phyloP scores from a whole-genome alignment of 345 rosid species.

The Melaleuca quinquenervia region DNA sequence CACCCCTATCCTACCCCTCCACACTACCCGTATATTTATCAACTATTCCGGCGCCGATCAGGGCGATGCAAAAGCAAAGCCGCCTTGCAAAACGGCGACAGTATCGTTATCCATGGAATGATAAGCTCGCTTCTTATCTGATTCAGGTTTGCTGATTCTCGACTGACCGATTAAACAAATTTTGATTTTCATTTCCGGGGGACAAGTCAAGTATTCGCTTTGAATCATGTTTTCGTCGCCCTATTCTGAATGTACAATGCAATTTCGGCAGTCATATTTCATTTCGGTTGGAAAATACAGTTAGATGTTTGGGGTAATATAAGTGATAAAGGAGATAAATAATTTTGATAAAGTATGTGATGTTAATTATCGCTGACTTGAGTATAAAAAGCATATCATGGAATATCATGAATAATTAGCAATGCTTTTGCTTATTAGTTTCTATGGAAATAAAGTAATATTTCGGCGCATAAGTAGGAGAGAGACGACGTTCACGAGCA shows the following conservation, averaged over 20 bases:
- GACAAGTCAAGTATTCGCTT: too few species aligned
- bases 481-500: neutral
- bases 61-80: neutral
- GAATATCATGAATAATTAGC: neutral
- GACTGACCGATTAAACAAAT: too few species aligned
- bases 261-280: too few species aligned
- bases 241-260: too few species aligned
- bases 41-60: neutral
- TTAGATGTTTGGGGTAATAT: too few species aligned
- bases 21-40: neutral
- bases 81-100: neutral
- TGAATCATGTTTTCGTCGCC: too few species aligned
- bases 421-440: neutral
- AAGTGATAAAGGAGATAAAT: too few species aligned
- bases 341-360: neutral
- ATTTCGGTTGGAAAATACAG: too few species aligned
- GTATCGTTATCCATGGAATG: neutral
- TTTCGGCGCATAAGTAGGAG: neutral
- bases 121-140: neutral
- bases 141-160: neutral
- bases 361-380: neutral
- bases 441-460: neutral
- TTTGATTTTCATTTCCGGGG: too few species aligned
- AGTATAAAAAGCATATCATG: neutral
- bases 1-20: too few species aligned